Percentiles rank a stretch among this genome's conserved stretches.
Evolutionary conservation across 2,329 filamentous ascomycete genomes (phyloP).

Genomic region (Fusarium virguliforme): DNA sequence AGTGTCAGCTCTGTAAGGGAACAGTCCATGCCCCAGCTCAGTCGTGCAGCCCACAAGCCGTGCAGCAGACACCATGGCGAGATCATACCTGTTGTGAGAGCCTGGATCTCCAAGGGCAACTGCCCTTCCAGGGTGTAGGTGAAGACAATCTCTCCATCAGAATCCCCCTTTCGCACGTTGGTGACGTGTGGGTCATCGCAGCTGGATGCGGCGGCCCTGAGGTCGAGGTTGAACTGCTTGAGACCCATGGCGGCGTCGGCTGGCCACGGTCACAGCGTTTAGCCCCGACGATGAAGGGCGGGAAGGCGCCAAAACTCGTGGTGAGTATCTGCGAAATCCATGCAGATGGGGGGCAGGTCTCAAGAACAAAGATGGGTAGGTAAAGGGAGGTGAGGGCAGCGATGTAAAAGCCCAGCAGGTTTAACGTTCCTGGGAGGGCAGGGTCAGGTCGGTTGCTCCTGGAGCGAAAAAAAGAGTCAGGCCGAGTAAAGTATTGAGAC

Average conservation of each 20-base stretch:
- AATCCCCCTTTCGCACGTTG: constrained; percentile 73
- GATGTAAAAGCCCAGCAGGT: neutral
- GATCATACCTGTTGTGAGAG: constrained; percentile 56
- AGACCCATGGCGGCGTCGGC: constrained; percentile 71
- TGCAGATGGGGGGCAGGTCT: neutral
- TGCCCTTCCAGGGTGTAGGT: constrained; percentile 58
- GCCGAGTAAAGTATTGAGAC: neutral
- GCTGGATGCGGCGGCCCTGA: constrained; percentile 57
- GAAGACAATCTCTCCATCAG: constrained; percentile 82
- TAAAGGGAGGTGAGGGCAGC: neutral
- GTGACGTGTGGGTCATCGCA: constrained; percentile 65
- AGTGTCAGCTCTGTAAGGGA: neutral
- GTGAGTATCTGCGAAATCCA: neutral
- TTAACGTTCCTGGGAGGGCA: neutral
- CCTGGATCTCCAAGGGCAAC: constrained; percentile 56
- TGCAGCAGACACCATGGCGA: neutral
- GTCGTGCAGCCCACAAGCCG: neutral
- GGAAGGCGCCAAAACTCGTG: neutral
- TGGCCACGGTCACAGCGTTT: neutral
- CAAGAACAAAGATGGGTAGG: no score
- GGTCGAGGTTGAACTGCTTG: constrained; percentile 75
- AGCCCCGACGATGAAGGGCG: neutral
- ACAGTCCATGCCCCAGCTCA: neutral
- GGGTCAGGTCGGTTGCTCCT: constrained; percentile 1
- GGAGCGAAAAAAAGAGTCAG: neutral